Evolutionary conservation across 495 filamentous ascomycete species (phyloP).

Genomic region (Hypoxylon crocopeplum): DNA sequence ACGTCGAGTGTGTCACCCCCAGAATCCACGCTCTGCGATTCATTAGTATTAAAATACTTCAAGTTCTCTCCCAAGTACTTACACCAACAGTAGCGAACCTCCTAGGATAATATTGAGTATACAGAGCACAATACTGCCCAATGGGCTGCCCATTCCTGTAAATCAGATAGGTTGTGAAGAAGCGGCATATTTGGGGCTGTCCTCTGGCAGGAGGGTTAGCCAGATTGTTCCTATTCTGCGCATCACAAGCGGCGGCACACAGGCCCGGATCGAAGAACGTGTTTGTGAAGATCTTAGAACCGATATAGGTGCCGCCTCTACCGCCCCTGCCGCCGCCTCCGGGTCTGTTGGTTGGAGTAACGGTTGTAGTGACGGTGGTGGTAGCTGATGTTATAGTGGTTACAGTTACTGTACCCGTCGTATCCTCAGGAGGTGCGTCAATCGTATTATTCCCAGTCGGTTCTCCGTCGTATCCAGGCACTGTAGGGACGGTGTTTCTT

Average conservation of each 20-base stretch:
- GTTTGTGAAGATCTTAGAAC: constrained; percentile 49
- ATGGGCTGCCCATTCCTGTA: constrained; percentile 45
- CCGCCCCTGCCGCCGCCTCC: not conserved
- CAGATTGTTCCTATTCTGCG: constrained; percentile 49
- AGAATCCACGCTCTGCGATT: constrained; percentile 3
- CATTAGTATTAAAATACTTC: not conserved
- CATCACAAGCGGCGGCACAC: constrained; percentile 50
- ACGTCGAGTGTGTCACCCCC: constrained; percentile 3
- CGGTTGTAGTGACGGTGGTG: not conserved
- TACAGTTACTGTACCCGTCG: constrained; percentile 9
- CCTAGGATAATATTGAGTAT: constrained; percentile 21
- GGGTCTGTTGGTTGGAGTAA: not conserved
- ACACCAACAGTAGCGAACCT: constrained; percentile 37
- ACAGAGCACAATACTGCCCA: constrained; percentile 40
- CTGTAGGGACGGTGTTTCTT: constrained; percentile 36
- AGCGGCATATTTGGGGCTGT: constrained; percentile 48
- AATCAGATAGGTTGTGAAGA: constrained; percentile 58
- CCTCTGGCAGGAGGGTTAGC: constrained; percentile 37
- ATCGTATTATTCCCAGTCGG: constrained; percentile 49
- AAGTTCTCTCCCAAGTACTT: constrained; percentile 2
- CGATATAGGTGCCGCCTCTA: constrained; percentile 47
- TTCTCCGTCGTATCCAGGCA: constrained; percentile 41
- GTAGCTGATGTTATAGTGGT: constrained; percentile 3
- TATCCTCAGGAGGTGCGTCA: constrained; percentile 40
- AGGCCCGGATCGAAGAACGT: constrained; percentile 46